A percentile compares a stretch with the other conserved stretches of the same genome.
phyloP scores from a whole-genome alignment of 768 basidiomycete genomes.

The Pleurotus tuoliensis region DNA sequence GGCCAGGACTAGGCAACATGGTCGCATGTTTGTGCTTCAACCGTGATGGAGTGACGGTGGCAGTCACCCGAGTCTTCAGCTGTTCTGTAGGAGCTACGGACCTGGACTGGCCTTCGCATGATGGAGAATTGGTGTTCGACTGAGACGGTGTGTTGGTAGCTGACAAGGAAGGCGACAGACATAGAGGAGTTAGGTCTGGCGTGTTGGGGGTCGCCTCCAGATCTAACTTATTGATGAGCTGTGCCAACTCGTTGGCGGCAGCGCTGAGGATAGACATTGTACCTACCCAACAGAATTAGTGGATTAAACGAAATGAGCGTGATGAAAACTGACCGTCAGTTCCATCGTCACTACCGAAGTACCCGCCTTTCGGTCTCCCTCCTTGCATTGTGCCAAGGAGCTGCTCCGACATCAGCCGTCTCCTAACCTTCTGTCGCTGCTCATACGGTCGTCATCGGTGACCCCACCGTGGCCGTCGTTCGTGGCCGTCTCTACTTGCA shows the following conservation, averaged over 20 bases:
- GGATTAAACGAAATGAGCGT: no score
- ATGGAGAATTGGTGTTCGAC: slow-evolving; percentile 16
- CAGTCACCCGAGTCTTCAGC: slow-evolving; percentile 11
- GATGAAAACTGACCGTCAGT: slow-evolving; percentile 35
- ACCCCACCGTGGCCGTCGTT: slow-evolving; percentile 41
- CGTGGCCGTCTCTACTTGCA: slow-evolving; percentile 48
- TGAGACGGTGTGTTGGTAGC: slow-evolving; percentile 11
- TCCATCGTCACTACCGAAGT: slow-evolving; percentile 39
- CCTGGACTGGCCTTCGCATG: slow-evolving; percentile 31
- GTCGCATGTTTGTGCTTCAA: slow-evolving; percentile 46
- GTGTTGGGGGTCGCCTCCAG: slow-evolving; percentile 72
- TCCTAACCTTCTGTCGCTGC: slow-evolving; percentile 39
- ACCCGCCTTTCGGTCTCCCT: slow-evolving; percentile 42
- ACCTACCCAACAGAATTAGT: slow-evolving; percentile 26
- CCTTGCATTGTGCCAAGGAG: slow-evolving; percentile 34
- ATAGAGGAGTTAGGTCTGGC: slow-evolving; percentile 42
- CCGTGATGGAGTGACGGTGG: slow-evolving; percentile 21
- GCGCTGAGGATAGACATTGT: slow-evolving; percentile 71
- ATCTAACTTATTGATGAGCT: slow-evolving; percentile 76
- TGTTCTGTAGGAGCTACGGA: slow-evolving; percentile 21
- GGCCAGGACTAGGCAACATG: slow-evolving; percentile 49
- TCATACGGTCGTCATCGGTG: slow-evolving; percentile 19
- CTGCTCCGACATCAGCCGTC: slow-evolving; percentile 65
- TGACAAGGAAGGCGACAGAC: slow-evolving; percentile 26
- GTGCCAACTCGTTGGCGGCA: slow-evolving; percentile 76